A percentile compares a stretch with the other conserved stretches of the same genome.
These are phyloP conservation scores for Oryza longistaminata DNA, from an alignment of 176 grass and related monocot genomes.

Conservation along the genomic window DNA sequence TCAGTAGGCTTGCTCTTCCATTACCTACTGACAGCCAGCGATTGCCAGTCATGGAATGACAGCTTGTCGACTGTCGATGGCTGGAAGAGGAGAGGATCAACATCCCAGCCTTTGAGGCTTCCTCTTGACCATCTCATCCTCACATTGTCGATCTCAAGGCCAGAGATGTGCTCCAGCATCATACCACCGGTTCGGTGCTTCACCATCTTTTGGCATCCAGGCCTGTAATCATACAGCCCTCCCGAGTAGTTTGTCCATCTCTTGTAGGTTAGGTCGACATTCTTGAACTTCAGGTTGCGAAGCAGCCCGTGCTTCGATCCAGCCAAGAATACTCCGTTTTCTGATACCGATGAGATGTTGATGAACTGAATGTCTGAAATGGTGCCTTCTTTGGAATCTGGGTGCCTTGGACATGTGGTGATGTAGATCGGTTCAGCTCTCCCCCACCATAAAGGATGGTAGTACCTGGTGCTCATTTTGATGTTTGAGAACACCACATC, in stretches of 20 bases:
- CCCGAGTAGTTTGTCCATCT: constrained; percentile 68
- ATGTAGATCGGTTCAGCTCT: constrained; percentile 93
- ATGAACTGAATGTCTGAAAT: constrained; percentile 79
- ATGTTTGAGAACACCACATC: constrained; percentile 85
- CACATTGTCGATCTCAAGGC: constrained; percentile 80
- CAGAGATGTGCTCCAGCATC: constrained; percentile 83
- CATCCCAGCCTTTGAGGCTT: constrained; percentile 52
- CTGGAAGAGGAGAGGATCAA: constrained; percentile 59
- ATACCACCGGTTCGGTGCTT: constrained; percentile 68
- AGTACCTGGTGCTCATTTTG: constrained; percentile 86
- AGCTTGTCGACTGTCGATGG: constrained; percentile 63
- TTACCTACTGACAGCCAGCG: constrained; percentile 44
- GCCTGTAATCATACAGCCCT: constrained; percentile 73
- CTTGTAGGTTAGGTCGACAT: constrained; percentile 71
- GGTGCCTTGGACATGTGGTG: constrained; percentile 71
- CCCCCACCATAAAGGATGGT: constrained; percentile 94
- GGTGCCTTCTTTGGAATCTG: constrained; percentile 60
- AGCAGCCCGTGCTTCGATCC: constrained; percentile 63
- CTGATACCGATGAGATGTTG: constrained; percentile 79
- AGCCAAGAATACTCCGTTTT: constrained; percentile 84
- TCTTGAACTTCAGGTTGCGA: constrained; percentile 64
- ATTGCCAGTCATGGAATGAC: constrained; percentile 75
- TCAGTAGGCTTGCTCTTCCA: background rate
- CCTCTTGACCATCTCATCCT: constrained; percentile 69
- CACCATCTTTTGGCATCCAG: constrained; percentile 65